Evolutionary conservation across 805 yeast genomes (phyloP).

Genomic region (Starmerella powellii): DNA sequence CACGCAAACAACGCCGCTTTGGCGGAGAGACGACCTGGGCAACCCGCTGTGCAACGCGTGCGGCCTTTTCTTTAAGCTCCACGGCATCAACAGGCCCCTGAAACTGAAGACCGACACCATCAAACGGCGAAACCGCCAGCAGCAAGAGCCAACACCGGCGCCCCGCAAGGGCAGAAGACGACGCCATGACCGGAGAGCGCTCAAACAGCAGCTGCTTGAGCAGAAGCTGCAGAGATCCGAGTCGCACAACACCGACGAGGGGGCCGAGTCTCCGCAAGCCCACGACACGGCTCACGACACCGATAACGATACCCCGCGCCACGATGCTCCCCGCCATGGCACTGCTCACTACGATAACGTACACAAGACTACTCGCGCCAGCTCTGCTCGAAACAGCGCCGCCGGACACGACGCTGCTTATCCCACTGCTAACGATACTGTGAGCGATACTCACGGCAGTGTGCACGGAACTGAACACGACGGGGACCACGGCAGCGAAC

Average conservation of each 20-base stretch:
- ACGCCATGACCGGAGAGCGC: background rate
- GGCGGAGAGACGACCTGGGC: slow-evolving; percentile 90
- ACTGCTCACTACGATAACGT: background rate
- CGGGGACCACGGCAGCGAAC: background rate
- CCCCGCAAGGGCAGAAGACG: slow-evolving; percentile 4
- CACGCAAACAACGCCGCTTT: slow-evolving; percentile 83
- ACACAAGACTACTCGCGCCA: too few species aligned
- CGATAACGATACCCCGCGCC: too few species aligned
- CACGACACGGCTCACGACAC: too few species aligned
- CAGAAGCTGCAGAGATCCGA: background rate
- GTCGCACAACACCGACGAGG: background rate
- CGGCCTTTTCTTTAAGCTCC: slow-evolving; percentile 81
- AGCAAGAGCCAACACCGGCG: slow-evolving; percentile 23
- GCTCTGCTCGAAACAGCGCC: too few species aligned
- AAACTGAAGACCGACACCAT: slow-evolving; percentile 86
- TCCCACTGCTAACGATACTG: too few species aligned
- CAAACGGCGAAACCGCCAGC: slow-evolving; percentile 66
- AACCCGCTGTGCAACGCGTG: slow-evolving; percentile 93
- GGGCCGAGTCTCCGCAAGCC: background rate
- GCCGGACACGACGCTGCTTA: too few species aligned
- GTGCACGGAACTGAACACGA: background rate
- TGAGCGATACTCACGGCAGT: too few species aligned
- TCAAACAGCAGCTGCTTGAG: background rate
- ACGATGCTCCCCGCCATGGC: too few species aligned
- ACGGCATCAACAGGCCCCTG: slow-evolving; percentile 89